These are phyloP conservation scores for Halophytophthora batemanensis DNA, from an alignment of 352 stramenopile genomes.

Conservation along the genomic window DNA sequence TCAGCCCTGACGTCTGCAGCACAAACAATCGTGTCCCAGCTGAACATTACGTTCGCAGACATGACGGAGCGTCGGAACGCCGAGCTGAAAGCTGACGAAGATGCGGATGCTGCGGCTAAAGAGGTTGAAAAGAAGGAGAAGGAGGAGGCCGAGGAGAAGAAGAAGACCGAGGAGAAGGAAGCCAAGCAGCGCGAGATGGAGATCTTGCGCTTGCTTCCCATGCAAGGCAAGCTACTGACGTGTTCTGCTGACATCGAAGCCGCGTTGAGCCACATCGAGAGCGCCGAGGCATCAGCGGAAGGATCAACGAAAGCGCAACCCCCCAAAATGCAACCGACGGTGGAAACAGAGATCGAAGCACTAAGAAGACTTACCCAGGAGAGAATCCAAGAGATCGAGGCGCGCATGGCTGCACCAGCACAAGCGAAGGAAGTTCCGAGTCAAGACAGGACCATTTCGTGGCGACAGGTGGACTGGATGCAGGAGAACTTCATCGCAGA, in stretches of 20 bases:
- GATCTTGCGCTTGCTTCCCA: slow-evolving; percentile 41
- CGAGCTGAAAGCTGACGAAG: slow-evolving; percentile 32
- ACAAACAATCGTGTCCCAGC: slow-evolving; percentile 39
- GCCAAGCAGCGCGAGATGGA: slow-evolving; percentile 34
- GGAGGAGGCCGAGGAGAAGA: slow-evolving; percentile 36
- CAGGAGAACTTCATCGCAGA: slow-evolving; percentile 14
- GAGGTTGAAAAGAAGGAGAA: slow-evolving; percentile 37
- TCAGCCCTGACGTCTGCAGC: slow-evolving; percentile 26
- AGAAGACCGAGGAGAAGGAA: slow-evolving; percentile 26
- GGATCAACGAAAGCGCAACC: neutral
- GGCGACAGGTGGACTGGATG: slow-evolving; percentile 23
- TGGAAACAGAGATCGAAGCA: slow-evolving; percentile 16
- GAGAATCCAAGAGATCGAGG: slow-evolving; percentile 36
- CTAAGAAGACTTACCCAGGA: slow-evolving; percentile 18
- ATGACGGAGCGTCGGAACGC: slow-evolving; percentile 30
- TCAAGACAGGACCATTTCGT: slow-evolving; percentile 7
- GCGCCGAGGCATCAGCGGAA: slow-evolving; percentile 1
- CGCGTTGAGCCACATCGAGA: slow-evolving; percentile 37
- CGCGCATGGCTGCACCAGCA: slow-evolving; percentile 4
- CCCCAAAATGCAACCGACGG: neutral
- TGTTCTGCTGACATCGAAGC: slow-evolving; percentile 44
- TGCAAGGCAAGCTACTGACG: slow-evolving; percentile 42
- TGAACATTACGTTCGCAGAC: slow-evolving; percentile 39
- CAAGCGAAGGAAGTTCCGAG: neutral
- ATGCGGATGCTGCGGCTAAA: slow-evolving; percentile 26